Percentiles rank a stretch among this genome's conserved stretches.
Evolutionary conservation across 108 stramenopile genomes (phyloP).

Genomic region (Discostella stelligeroides): DNA sequence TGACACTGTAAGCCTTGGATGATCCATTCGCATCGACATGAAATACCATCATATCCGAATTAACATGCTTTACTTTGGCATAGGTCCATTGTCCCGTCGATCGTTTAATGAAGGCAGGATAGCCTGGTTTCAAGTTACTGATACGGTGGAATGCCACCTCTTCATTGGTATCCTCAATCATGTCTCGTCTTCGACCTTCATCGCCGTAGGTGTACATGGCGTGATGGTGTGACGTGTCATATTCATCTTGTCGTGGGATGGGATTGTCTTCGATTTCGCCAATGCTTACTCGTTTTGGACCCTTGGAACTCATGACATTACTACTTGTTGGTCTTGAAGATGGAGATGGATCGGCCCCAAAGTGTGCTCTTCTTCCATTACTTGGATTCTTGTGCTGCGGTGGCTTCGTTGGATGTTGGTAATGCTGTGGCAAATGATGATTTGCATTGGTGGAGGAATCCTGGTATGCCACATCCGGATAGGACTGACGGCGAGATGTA

Average conservation of each 20-base stretch:
- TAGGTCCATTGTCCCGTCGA: constrained; percentile 8
- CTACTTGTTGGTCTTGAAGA: no score
- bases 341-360: no score
- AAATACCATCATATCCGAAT: background rate
- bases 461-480: no score
- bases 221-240: background rate
- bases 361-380: no score
- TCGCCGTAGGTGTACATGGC: constrained; percentile 2
- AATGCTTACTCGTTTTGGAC: no score
- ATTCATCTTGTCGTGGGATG: background rate
- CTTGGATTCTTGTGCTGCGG: no score
- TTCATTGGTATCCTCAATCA: constrained; percentile 1
- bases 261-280: background rate
- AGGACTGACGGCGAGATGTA: no score
- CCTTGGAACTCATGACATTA: no score
- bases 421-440: no score
- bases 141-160: background rate
- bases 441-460: no score
- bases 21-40: constrained; percentile 2
- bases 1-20: constrained; percentile 5
- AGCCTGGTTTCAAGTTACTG: background rate
- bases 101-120: constrained; percentile 9
- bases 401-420: no score
- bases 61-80: constrained; percentile 1
- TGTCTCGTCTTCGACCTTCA: constrained; percentile 9